Evolutionary conservation across 805 yeast species (phyloP).

Genomic region (Candida pseudoglaebosa): DNA sequence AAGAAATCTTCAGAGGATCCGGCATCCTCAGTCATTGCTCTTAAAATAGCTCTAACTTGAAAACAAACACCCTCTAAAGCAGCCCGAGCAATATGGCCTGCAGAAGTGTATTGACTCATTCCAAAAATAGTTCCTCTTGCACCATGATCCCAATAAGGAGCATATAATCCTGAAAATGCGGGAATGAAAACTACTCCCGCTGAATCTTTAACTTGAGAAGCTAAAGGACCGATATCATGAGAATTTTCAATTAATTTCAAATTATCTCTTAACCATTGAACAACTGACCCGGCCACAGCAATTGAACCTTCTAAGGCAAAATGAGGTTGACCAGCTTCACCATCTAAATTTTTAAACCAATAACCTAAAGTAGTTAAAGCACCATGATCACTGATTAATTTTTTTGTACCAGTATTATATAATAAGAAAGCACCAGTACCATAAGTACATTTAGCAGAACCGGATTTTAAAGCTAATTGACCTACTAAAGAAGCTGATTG

Average conservation of each 20-base stretch:
- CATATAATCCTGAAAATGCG: constrained; percentile 89
- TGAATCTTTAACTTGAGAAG: constrained; percentile 71
- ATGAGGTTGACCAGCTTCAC: constrained; percentile 55
- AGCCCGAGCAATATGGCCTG: constrained; percentile 89
- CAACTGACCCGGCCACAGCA: constrained; percentile 92
- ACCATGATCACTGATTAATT: constrained; percentile 72
- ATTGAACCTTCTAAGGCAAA: constrained; percentile 94
- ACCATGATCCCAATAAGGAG: constrained; percentile 94
- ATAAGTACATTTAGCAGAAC: constrained; percentile 91
- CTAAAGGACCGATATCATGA: constrained; percentile 86
- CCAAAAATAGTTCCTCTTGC: constrained; percentile 94
- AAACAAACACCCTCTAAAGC: constrained; percentile 93
- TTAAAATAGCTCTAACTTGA: constrained; percentile 86
- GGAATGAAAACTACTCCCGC: constrained; percentile 96
- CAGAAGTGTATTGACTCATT: constrained; percentile 86
- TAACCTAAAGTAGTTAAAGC: constrained; percentile 86
- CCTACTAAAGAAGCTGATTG: constrained; percentile 94
- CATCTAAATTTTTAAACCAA: constrained; percentile 71
- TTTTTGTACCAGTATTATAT: constrained; percentile 77
- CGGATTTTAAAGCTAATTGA: constrained; percentile 77
- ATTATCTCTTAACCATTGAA: constrained; percentile 92
- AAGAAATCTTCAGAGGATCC: constrained; percentile 58
- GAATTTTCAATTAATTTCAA: constrained; percentile 76
- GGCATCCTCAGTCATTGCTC: constrained; percentile 85
- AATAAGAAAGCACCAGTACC: constrained; percentile 94